Evolutionary conservation across 1,139 yeast species (phyloP).

Genomic region (Blastobotrys elegans): DNA sequence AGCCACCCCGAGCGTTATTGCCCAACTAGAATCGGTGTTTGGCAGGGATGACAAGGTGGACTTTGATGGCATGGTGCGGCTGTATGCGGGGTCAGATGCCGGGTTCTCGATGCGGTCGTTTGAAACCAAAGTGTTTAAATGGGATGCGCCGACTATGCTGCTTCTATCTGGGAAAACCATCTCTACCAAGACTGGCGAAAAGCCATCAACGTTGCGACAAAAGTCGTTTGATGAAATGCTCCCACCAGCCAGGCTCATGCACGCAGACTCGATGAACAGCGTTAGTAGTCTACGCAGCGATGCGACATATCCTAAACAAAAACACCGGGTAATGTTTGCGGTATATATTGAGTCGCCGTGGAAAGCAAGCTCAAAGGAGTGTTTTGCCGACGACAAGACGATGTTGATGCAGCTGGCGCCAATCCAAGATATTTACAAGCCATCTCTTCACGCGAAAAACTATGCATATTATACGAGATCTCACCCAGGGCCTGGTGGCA

Average conservation of each 20-base stretch:
- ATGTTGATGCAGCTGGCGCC: constrained; percentile 64
- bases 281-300: background rate
- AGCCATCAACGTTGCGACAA: background rate
- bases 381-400: constrained; percentile 60
- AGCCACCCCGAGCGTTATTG: constrained; percentile 12
- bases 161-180: constrained; percentile 60
- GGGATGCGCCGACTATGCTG: constrained; percentile 82
- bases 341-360: constrained; percentile 67
- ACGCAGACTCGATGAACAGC: constrained; percentile 3
- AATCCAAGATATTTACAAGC: constrained; percentile 48
- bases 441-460: constrained; percentile 21
- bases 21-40: constrained; percentile 31
- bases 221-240: constrained; percentile 13
- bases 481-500: constrained; percentile 49
- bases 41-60: constrained; percentile 19
- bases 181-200: constrained; percentile 4
- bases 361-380: constrained; percentile 64
- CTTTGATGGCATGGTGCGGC: constrained; percentile 45
- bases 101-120: constrained; percentile 88
- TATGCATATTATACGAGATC: constrained; percentile 35
- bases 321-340: constrained; percentile 48
- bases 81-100: constrained; percentile 67
- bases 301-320: background rate
- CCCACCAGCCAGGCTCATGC: constrained; percentile 33
- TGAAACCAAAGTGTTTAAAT: constrained; percentile 78